Evolutionary conservation across 805 yeast genomes (phyloP).

Genomic region (Monosporozyma siamensis): DNA sequence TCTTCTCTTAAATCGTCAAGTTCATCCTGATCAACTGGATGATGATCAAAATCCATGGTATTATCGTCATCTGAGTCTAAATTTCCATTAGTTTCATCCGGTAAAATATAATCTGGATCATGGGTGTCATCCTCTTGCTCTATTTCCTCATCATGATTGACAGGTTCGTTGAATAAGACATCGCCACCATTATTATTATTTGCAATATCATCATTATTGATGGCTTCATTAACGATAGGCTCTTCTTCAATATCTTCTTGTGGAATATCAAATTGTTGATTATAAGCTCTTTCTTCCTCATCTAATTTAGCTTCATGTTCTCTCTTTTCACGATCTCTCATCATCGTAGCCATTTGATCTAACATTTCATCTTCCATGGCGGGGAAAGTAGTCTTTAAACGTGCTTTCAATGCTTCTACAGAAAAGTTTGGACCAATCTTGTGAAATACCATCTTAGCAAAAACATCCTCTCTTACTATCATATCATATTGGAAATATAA

Average conservation of each 20-base stretch:
- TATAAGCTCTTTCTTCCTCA: constrained; percentile 10
- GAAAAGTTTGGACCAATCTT: constrained; percentile 43
- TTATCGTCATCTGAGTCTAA: constrained; percentile 7
- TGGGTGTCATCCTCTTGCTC: constrained; percentile 22
- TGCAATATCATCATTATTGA: constrained; percentile 1
- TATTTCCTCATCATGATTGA: constrained; percentile 3
- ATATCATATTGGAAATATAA: constrained; percentile 57
- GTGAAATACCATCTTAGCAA: constrained; percentile 45
- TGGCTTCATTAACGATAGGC: constrained; percentile 1
- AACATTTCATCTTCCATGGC: constrained; percentile 27
- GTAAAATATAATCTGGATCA: constrained; percentile 22
- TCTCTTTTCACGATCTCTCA: constrained; percentile 24
- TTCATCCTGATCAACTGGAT: constrained; percentile 10
- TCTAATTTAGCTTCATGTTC: constrained; percentile 7
- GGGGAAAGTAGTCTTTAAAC: constrained; percentile 26
- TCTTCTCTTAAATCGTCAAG: constrained; percentile 6
- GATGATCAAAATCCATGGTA: constrained; percentile 10
- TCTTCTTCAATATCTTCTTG: neutral
- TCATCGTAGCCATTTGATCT: constrained; percentile 21
- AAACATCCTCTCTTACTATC: constrained; percentile 64
- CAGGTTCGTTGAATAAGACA: constrained; percentile 8
- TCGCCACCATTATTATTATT: too few species aligned
- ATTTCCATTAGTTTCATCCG: neutral
- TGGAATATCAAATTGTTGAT: constrained; percentile 1
- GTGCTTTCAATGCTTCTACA: constrained; percentile 23